Percentiles rank a stretch among this genome's conserved stretches.
phyloP scores from a whole-genome alignment of 192 early-diverging fungal genomes.

The Entophlyctis luteolus region DNA sequence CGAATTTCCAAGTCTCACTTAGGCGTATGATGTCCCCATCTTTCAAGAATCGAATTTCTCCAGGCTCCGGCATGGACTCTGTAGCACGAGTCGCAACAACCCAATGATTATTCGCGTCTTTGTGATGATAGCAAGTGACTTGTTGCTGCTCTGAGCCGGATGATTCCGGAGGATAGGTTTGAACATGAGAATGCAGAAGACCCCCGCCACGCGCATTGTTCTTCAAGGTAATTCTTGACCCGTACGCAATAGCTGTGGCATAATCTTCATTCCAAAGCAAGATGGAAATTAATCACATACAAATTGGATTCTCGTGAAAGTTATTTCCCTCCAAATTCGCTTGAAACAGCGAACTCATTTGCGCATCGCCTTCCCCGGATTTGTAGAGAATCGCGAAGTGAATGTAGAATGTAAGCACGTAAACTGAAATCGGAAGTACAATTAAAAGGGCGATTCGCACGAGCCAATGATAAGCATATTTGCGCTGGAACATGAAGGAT shows the following conservation, averaged over 20 bases:
- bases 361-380: constrained; percentile 81
- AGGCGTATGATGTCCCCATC: constrained; percentile 82
- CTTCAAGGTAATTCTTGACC: constrained; percentile 82
- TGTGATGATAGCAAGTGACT: constrained; percentile 90
- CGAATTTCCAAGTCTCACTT: constrained; percentile 25
- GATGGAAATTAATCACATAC: not conserved
- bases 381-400: constrained; percentile 84
- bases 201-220: constrained; percentile 82
- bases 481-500: constrained; percentile 31
- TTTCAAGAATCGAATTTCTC: constrained; percentile 58
- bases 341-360: constrained; percentile 96
- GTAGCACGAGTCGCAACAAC: constrained; percentile 60
- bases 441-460: constrained; percentile 78
- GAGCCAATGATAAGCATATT: constrained; percentile 76
- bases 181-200: constrained; percentile 88
- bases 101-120: constrained; percentile 93
- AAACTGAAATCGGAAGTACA: constrained; percentile 75
- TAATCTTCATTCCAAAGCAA: not conserved
- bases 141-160: constrained; percentile 93
- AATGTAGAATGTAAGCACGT: constrained; percentile 73
- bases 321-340: constrained; percentile 76
- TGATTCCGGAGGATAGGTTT: constrained; percentile 61
- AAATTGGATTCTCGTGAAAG: constrained; percentile 69
- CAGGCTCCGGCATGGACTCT: constrained; percentile 21
- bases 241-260: constrained; percentile 78